These are phyloP conservation scores for Botrytis tulipae DNA, from an alignment of 2,329 filamentous ascomycete genomes.

Conservation along the genomic window DNA sequence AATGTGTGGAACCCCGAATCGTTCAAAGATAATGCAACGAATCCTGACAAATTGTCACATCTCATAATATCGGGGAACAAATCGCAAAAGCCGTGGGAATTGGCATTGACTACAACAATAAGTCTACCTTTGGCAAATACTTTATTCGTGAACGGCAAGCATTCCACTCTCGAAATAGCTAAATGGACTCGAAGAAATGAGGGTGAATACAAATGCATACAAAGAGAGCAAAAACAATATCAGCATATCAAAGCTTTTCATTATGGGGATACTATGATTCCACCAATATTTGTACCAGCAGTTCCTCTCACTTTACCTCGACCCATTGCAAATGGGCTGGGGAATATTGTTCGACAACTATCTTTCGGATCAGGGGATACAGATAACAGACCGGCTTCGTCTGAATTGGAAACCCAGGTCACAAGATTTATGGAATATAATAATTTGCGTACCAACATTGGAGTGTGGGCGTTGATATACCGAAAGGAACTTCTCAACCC, in stretches of 20 bases:
- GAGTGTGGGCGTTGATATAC: conserved; percentile 72
- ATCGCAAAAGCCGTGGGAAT: neutral
- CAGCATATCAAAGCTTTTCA: conserved; percentile 27
- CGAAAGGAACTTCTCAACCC: conserved; percentile 41
- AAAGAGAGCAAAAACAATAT: conserved; percentile 23
- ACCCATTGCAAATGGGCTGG: conserved; percentile 63
- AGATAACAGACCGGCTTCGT: conserved; percentile 57
- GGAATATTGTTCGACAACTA: conserved; percentile 73
- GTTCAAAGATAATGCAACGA: neutral
- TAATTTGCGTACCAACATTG: conserved; percentile 46
- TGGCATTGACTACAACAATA: conserved; percentile 1
- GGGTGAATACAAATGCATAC: conserved; percentile 21
- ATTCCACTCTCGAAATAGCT: conserved; percentile 55
- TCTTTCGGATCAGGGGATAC: conserved; percentile 45
- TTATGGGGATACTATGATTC: conserved; percentile 11
- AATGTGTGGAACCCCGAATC: conserved; percentile 12
- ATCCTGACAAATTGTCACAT: conserved; percentile 25
- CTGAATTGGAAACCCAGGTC: conserved; percentile 67
- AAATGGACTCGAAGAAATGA: conserved; percentile 39
- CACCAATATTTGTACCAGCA: conserved; percentile 45
- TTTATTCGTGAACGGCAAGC: conserved; percentile 67
- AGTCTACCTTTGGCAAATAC: conserved; percentile 73
- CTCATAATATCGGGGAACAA: conserved; percentile 29
- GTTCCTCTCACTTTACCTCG: conserved; percentile 63
- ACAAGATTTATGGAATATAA: conserved; percentile 51